phyloP scores from a whole-genome alignment of 441 rosid genomes.

The Brassica hybrid region DNA sequence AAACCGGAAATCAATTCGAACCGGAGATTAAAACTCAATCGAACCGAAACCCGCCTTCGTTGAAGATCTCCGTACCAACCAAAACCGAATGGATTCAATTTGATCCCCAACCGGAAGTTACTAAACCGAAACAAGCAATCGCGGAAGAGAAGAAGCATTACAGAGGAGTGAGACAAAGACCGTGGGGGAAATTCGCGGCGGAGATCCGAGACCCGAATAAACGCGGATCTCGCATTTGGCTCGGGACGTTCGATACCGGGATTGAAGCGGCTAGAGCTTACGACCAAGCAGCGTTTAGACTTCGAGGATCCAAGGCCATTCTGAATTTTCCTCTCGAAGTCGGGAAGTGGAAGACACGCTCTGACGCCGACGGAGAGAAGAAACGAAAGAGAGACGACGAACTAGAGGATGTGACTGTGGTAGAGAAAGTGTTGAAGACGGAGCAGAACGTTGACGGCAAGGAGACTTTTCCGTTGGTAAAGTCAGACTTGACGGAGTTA shows the following conservation, averaged over 20 bases:
- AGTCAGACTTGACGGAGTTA: slow-evolving; percentile 44
- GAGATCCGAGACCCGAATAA: slow-evolving; percentile 5
- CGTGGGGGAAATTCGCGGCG: slow-evolving; percentile 95
- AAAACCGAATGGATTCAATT: slow-evolving; percentile 61
- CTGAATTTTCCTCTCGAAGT: slow-evolving; percentile 86
- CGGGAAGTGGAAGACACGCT: slow-evolving; percentile 47
- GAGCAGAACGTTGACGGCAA: slow-evolving; percentile 36
- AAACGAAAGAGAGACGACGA: slow-evolving; percentile 55
- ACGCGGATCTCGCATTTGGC: too few species aligned
- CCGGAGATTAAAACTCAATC: slow-evolving; percentile 30
- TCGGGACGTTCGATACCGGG: too few species aligned
- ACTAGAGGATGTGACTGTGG: not conserved
- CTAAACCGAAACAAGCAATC: slow-evolving; percentile 4
- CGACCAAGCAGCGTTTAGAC: slow-evolving; percentile 79
- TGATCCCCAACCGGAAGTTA: slow-evolving; percentile 9
- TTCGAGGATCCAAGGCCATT: slow-evolving; percentile 85
- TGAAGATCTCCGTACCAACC: slow-evolving; percentile 53
- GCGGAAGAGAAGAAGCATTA: slow-evolving; percentile 58
- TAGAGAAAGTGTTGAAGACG: slow-evolving; percentile 46
- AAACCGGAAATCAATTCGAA: slow-evolving; percentile 5
- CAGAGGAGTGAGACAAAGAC: slow-evolving; percentile 88
- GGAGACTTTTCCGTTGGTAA: slow-evolving; percentile 15
- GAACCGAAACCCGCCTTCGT: slow-evolving; percentile 44
- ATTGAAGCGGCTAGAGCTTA: too few species aligned
- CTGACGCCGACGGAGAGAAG: slow-evolving; percentile 44